These are phyloP conservation scores for Chalciporus chontae DNA, from an alignment of 768 basidiomycete species.

Conservation along the genomic window DNA sequence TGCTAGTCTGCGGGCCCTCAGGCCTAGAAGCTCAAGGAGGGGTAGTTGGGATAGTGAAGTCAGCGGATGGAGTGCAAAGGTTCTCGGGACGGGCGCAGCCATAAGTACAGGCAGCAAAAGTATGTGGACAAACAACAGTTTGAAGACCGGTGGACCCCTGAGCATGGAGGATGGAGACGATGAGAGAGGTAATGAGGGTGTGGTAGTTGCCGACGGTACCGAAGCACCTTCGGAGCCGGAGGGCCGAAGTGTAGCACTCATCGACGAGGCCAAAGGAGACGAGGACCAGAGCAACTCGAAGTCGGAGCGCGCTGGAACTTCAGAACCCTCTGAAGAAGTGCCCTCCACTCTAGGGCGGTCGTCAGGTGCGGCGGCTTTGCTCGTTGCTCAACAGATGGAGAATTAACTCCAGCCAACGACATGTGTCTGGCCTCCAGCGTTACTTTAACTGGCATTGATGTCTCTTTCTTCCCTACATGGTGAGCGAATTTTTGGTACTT, in stretches of 20 bases:
- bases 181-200: conserved; percentile 27
- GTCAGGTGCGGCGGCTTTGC: conserved; percentile 17
- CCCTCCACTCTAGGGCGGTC: conserved; percentile 28
- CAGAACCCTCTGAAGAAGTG: conserved; percentile 12
- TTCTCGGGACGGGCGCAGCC: conserved; percentile 45
- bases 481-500: neutral
- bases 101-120: conserved; percentile 52
- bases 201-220: conserved; percentile 12
- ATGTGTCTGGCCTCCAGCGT: neutral
- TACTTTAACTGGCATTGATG: neutral
- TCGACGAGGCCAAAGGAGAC: conserved; percentile 2
- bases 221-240: conserved; percentile 7
- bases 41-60: conserved; percentile 92
- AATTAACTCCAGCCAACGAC: conserved; percentile 3
- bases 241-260: conserved; percentile 5
- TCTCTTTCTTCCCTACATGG: conserved; percentile 3
- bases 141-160: conserved; percentile 51
- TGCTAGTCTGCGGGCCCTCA: conserved; percentile 85
- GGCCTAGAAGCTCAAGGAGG: conserved; percentile 80
- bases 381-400: neutral
- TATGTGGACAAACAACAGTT: conserved; percentile 58
- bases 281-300: conserved; percentile 6
- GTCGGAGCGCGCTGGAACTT: conserved; percentile 3
- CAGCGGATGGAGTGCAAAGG: conserved; percentile 81
- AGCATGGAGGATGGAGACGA: conserved; percentile 43